A percentile compares a stretch with the other conserved stretches of the same genome.
Evolutionary conservation across 495 filamentous ascomycete species (phyloP).

Genomic region (Pyronema domesticum): DNA sequence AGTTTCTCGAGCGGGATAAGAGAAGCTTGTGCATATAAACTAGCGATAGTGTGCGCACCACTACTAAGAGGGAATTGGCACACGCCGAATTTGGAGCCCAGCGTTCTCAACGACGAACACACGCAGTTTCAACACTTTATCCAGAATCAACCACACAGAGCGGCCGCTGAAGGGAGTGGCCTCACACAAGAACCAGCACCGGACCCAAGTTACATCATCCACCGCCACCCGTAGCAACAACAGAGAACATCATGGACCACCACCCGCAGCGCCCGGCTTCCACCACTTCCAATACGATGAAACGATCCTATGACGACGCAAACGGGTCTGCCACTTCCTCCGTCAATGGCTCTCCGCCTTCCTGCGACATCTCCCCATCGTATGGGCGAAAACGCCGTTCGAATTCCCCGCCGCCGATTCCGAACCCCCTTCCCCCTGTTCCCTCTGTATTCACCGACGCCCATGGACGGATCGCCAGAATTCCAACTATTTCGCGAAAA

Average conservation of each 20-base stretch:
- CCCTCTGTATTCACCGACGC: slow-evolving; percentile 1
- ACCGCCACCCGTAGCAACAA: background rate
- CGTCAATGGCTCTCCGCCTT: background rate
- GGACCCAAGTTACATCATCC: background rate
- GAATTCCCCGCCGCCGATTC: background rate
- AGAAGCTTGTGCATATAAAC: too few relatives aligned
- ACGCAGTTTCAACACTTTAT: too few relatives aligned
- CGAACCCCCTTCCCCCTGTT: background rate
- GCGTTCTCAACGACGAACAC: background rate
- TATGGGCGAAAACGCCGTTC: background rate
- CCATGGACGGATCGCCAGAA: slow-evolving; percentile 9
- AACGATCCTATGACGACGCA: slow-evolving; percentile 1
- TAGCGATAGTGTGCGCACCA: background rate
- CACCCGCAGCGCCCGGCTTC: too few relatives aligned
- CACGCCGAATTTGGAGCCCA: background rate
- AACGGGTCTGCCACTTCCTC: background rate
- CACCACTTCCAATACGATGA: background rate
- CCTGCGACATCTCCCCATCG: background rate
- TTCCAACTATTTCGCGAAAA: slow-evolving; percentile 23
- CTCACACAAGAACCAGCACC: background rate
- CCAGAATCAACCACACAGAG: too few relatives aligned
- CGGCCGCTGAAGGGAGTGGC: too few relatives aligned
- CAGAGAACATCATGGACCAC: too few relatives aligned
- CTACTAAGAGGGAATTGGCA: background rate
- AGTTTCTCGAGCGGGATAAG: too few relatives aligned